Evolutionary conservation across 257 asterid species (phyloP).

Genomic region (Rehmannia glutinosa): DNA sequence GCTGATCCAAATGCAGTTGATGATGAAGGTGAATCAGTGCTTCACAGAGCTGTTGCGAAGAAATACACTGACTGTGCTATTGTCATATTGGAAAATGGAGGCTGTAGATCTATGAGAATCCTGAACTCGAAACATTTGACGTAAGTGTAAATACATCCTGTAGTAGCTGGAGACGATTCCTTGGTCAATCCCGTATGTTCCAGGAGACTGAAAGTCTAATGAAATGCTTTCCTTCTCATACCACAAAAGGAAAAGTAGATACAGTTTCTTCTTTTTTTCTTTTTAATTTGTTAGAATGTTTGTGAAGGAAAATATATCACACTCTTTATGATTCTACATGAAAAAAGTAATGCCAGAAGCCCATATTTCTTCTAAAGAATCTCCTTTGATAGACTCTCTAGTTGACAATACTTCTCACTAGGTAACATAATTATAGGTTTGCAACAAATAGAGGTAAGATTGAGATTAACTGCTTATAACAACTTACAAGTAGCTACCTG

Average conservation of each 20-base stretch:
- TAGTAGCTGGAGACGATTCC: conserved; percentile 11
- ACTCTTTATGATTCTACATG: not conserved
- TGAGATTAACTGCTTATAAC: conserved; percentile 11
- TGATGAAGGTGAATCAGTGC: conserved; percentile 98
- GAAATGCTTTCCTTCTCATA: not conserved
- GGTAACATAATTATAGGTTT: conserved; percentile 11
- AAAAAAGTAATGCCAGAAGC: not conserved
- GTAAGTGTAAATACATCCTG: conserved; percentile 51
- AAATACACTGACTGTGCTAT: conserved; percentile 89
- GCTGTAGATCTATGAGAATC: conserved; percentile 90
- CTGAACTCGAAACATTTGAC: conserved; percentile 80
- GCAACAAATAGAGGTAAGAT: not conserved
- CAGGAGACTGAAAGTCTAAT: conserved; percentile 6
- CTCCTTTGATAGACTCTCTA: not conserved
- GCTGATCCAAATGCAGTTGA: conserved; percentile 99
- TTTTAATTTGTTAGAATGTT: not conserved
- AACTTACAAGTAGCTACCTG: conserved; percentile 8
- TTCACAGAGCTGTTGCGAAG: conserved; percentile 96
- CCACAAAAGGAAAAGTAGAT: conserved; percentile 1
- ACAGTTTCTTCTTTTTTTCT: not conserved
- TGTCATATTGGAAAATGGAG: conserved; percentile 92
- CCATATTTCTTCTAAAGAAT: not conserved
- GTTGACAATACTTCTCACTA: not conserved
- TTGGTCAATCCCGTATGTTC: not conserved
- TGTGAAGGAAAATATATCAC: not conserved